phyloP scores from a whole-genome alignment of 441 rosid species.

The Eutrema salsugineum region DNA sequence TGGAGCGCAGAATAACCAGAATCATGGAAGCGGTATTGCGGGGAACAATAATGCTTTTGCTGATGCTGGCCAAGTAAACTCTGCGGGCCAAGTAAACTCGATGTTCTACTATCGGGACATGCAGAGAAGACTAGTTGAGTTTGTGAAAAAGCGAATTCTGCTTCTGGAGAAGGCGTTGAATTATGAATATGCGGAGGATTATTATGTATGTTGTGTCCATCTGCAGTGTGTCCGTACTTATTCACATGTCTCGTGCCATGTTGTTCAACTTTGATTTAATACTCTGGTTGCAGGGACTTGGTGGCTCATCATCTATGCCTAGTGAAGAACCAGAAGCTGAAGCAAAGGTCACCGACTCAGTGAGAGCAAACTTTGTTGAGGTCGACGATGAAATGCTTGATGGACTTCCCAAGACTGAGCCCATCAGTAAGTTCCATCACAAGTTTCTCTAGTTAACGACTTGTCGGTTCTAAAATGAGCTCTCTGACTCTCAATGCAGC shows the following conservation, averaged over 20 bases:
- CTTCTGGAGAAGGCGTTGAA: conserved; percentile 88
- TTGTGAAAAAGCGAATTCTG: conserved; percentile 90
- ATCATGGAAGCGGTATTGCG: conserved; percentile 46
- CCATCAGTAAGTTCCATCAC: conserved; percentile 49
- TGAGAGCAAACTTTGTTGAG: conserved; percentile 36
- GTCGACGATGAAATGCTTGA: conserved; percentile 43
- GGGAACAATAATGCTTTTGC: conserved; percentile 40
- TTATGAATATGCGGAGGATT: conserved; percentile 67
- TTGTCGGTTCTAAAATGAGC: conserved; percentile 10
- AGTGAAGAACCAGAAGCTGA: conserved; percentile 57
- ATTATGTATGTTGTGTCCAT: conserved; percentile 52
- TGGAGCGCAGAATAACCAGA: conserved; percentile 52
- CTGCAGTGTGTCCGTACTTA: background rate
- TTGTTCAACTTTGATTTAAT: conserved; percentile 15
- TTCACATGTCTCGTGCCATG: background rate
- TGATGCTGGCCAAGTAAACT: conserved; percentile 47
- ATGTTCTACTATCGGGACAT: conserved; percentile 79
- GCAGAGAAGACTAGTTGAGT: conserved; percentile 95
- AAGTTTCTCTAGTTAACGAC: background rate
- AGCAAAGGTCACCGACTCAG: conserved; percentile 36
- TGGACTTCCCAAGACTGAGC: conserved; percentile 54
- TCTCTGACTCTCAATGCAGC: conserved; percentile 42
- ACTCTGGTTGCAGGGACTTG: conserved; percentile 39
- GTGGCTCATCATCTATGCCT: conserved; percentile 30
- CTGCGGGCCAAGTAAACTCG: conserved; percentile 47